Conservation (phyloP, 2,329 filamentous ascomycete species). For the Calonectria hongkongensis region DNA sequence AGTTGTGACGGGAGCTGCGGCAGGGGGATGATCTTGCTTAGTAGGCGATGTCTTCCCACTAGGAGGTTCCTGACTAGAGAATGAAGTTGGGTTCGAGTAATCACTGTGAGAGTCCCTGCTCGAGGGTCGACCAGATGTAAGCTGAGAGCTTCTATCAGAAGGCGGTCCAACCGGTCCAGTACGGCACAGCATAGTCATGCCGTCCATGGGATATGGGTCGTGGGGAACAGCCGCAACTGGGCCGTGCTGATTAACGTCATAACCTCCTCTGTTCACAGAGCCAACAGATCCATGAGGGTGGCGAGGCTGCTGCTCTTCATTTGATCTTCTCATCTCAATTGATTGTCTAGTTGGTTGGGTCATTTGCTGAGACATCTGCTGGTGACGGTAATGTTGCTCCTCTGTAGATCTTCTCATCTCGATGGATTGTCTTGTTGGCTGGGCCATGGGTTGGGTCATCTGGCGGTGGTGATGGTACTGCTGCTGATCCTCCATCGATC, state of each 20-base stretch:
- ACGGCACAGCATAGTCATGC: slow-evolving; percentile 98
- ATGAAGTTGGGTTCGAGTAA: slow-evolving; percentile 90
- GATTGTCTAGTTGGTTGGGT: slow-evolving; percentile 12
- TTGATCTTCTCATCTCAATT: slow-evolving; percentile 49
- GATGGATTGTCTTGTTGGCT: slow-evolving; percentile 4
- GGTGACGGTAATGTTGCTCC: slow-evolving; percentile 51
- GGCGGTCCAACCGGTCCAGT: slow-evolving; percentile 81
- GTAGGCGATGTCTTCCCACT: slow-evolving; percentile 84
- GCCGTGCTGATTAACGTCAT: slow-evolving; percentile 73
- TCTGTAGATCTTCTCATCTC: slow-evolving; percentile 52
- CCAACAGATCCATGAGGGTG: slow-evolving; percentile 27
- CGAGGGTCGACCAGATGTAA: slow-evolving; percentile 81
- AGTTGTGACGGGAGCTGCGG: slow-evolving; percentile 3
- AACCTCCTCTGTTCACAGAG: slow-evolving; percentile 44
- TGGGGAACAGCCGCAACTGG: slow-evolving; percentile 85
- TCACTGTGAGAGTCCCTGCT: slow-evolving; percentile 94
- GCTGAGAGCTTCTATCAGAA: slow-evolving; percentile 71
- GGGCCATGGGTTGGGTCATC: slow-evolving; percentile 33
- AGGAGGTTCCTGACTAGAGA: slow-evolving; percentile 88
- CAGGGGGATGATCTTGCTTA: slow-evolving; percentile 72
- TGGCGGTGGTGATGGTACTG: slow-evolving; percentile 29
- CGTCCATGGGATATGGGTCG: slow-evolving; percentile 94
- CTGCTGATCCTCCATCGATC: slow-evolving; percentile 31
- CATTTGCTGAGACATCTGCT: slow-evolving; percentile 38
- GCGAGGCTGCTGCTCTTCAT: slow-evolving; percentile 52